Base-by-base conservation (phyloP, 164 flowering plant genomes). In the Vitis rotundifolia region DNA sequence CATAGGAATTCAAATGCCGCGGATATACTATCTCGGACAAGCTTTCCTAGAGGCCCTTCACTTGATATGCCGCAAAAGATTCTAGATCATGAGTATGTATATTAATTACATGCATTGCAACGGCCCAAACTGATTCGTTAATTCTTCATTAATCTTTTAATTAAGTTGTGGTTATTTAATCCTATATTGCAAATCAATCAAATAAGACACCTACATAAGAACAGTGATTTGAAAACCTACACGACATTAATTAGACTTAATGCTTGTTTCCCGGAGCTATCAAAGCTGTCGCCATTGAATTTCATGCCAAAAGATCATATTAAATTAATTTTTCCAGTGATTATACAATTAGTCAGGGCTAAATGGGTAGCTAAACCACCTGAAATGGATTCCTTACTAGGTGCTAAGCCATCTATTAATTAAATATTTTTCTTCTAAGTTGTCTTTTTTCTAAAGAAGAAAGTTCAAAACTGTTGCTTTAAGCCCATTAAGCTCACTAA, bases 11-110 rank as follows among this genome's bases (percentile, higher is more conserved):
- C 86, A 0, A 79, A 88, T 56, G 89, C 71, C 1, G 59, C 78
- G 0, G 88, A 88, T 49, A 90, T 90, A 44, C 57, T 88, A 10
- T 78, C 83, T 3, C 62, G 91, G 19, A 86, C 96, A 15, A 79
- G 69, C 19, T 90, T 90, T 63, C 84, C 92, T 28, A 71, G 70
- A 63, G 85, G 90, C 76, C 79, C 85, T n/a, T 77, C 71, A 3
- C 71, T 73, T 57, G 77, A 76, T 72, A 76, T 90, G 79, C 96
- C 92, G 0, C 49, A 68, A 66, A 87, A 78, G 64, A 88, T 90
- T 59, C 83, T 85, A 10, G 88, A 88, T 53, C 96, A 90, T 47
- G 90, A 90, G 96, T 90, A 82, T 47, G 94, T 77, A 5, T 18
- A 26, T 12, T 7, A 4, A 16, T 6, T 49, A 61, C 4, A 66